Base-by-base conservation (phyloP, 163 green algal species). In the Volvox carteri region DNA sequence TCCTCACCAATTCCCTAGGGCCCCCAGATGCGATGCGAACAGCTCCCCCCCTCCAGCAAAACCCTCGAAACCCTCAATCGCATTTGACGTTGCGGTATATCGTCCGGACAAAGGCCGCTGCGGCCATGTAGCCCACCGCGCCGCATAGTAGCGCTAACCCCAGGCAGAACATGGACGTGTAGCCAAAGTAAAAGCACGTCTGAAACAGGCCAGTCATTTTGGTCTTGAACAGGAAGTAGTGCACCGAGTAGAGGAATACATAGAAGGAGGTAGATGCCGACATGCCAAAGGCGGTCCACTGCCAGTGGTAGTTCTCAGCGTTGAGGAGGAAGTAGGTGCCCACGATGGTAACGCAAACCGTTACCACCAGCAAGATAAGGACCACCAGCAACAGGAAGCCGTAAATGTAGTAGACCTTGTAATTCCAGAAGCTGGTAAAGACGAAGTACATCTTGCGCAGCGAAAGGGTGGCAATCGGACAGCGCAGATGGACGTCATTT, bases 401-500 rank as follows among this genome's bases (percentile, higher is more conserved):
- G 92, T 99, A 99, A 83, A 99, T 98, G 72, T 99, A 99, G 93
- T 99, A 99, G 23, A 99, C 96, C 96, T 99, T 99, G 95, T 99
- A 99, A 91, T 98, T 98, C 97, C 97, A 99, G 91, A 99, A 99
- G 30, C 91, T 96, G 21, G 96, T 99, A 93, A 99, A 98, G 54
- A 99, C 95, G 91, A 99, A 99, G 93, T 99, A 99, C 91, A 98
- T 98, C 84, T 88, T n/a, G n/a, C n/a, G n/a, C n/a, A n/a, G n/a
- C n/a, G n/a, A n/a, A n/a, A n/a, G n/a, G n/a, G n/a, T n/a, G n/a
- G n/a, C n/a, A n/a, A n/a, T n/a, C n/a, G n/a, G n/a, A n/a, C n/a
- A n/a, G n/a, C n/a, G n/a, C n/a, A n/a, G n/a, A n/a, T n/a, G n/a
- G n/a, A n/a, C n/a, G n/a, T n/a, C n/a, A n/a, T n/a, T n/a, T n/a